Base-by-base conservation (phyloP, 169 alveolate species). In the Cytauxzoon felis region DNA sequence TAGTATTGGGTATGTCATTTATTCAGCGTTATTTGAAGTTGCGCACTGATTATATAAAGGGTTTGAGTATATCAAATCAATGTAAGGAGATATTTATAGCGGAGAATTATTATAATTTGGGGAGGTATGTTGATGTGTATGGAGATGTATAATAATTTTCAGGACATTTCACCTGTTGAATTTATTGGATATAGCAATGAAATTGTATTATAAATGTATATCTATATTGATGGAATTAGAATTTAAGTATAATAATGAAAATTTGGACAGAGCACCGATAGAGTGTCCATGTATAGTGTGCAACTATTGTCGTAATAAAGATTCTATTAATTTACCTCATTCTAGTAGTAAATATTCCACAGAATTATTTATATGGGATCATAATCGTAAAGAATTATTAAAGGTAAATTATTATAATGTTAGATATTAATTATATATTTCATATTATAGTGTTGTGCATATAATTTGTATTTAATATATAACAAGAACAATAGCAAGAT, bases 271-370 rank as follows among this genome's bases (percentile, higher is more conserved):
- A 24, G 59, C 41, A 45, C 33, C 7, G 1, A 29, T 63, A 33
- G 58, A 61, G 45, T 73, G 84, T 38, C 79, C 84, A 38, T 73
- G 84, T 59, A 42, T 73, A 8, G 53, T 73, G 24, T 73, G 84
- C 45, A 30, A 40, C 27, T 59, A 59, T 62, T 48, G 79, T 36
- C 61, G 84, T 33, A 24, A 32, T 13, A 18, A 30, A 21, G 52
- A 19, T 30, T 41, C 40, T 8, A 18, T 6, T 3, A 27, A 34
- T n/a, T 51, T 40, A 36, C 84, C 84, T 23, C 71, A 65, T 32
- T 42, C 76, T 13, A 54, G 49, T 48, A 34, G 32, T 18, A 79
- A 72, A 6, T 19, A 56, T 23, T 23, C 71, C 8, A 49, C 34
- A 29, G 62, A 34, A 19, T n/a, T 34, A 49, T 73, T 53, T 59